Evolutionary conservation across 768 basidiomycete species (phyloP), one percentile per base, ranked within the genome.

Genomic region (Phanerochaete carnosa): DNA sequence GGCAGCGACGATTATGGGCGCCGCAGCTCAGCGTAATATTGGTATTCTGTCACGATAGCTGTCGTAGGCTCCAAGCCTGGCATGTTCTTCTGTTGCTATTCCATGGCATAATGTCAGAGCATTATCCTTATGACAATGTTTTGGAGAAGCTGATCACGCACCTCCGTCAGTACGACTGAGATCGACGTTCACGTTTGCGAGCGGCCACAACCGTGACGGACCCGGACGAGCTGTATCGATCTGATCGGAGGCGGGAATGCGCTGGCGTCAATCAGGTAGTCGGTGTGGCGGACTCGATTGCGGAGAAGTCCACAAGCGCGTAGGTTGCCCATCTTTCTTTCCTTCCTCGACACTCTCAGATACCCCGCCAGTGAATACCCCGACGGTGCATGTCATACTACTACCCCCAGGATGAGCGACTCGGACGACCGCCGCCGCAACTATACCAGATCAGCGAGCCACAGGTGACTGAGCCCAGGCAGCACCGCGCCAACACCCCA

Each of bases 401-500:
- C 39, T 43, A 43, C 39, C 19, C 39, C 19, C 39, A 7, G 11
- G 16, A 19, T 19, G 16, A 43, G 11, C 39, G 8, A 9, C 16
- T 19, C 16, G 39, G 8, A 43, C 39, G 39, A 4, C 39, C 39
- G 8, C 39, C 39, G 19, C 80, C 29, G 29, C 52, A 30, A 12
- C 33, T 62, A 26, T 62, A 62, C 56, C 55, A 57, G 37, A 39
- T 45, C 29, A 19, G 35, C 35, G 52, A 43, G n/a, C 47, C n/a
- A 23, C 55, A 46, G 19, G 30, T 22, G 13, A 25, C 26, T 11
- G 25, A 25, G 16, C 43, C 28, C 22, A 33, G 28, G 43, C 43
- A 22, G 45, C 53, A 58, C 22, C 58, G 62, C 1, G 32, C 62
- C 15, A 63, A 52, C 35, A 63, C 62, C 25, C 62, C 62, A 15